These are phyloP conservation scores for Vigna angularis DNA, from an alignment of 306 rosid genomes.

Conservation along the genomic window DNA sequence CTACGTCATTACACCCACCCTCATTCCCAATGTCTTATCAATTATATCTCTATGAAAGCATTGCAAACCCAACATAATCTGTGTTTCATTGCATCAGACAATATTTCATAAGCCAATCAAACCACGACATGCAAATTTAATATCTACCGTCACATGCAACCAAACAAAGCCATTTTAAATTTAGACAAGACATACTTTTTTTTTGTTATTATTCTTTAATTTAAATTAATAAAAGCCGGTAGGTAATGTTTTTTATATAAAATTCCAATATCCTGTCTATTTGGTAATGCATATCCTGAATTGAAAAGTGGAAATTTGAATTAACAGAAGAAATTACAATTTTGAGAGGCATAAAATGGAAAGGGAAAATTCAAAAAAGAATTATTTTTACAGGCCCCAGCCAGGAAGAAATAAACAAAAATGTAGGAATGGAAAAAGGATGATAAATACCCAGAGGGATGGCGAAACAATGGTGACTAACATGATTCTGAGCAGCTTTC, in stretches of 20 bases:
- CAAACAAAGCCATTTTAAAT: background rate
- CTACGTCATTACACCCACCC: background rate
- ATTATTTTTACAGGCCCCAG: slow-evolving; percentile 64
- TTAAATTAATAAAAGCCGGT: no score
- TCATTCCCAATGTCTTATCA: slow-evolving; percentile 5
- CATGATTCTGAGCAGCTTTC: slow-evolving; percentile 30
- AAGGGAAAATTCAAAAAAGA: slow-evolving; percentile 39
- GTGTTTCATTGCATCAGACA: background rate
- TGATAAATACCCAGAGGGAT: slow-evolving; percentile 59
- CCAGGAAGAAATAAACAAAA: slow-evolving; percentile 46
- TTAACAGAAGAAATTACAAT: slow-evolving; percentile 49
- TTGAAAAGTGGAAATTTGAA: slow-evolving; percentile 43
- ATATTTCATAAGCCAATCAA: background rate
- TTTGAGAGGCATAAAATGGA: slow-evolving; percentile 41
- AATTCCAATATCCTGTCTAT: background rate
- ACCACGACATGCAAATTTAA: background rate
- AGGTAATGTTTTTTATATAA: no score
- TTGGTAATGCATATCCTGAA: background rate
- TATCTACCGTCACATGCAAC: background rate
- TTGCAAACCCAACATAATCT: background rate
- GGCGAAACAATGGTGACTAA: slow-evolving; percentile 41
- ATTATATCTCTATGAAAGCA: background rate
- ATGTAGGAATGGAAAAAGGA: slow-evolving; percentile 39
- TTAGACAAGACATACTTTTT: background rate
- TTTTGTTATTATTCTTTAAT: background rate